Evolutionary conservation across 106 monocot species (phyloP), one percentile per base, ranked within the genome.

Genomic region (Ottelia alismoides): DNA sequence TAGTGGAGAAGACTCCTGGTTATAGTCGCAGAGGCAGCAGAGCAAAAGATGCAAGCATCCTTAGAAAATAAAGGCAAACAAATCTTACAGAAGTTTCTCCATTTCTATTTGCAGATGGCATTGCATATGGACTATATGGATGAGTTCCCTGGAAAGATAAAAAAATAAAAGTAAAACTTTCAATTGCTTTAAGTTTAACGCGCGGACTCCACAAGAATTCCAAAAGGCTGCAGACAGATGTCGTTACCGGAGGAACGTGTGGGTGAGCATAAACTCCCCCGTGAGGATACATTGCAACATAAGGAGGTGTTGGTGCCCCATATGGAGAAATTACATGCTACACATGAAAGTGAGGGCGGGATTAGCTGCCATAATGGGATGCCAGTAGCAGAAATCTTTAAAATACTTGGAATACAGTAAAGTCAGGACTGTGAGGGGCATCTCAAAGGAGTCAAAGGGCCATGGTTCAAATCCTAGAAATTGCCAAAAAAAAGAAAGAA

Each of bases 241-340:
- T 45, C 2, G 52, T 2, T 75, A 77, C 76, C 62, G 29, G 49
- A 25, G 66, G 47, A 29, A 77, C 47, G 28, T 56, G 45, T 44
- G 67, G 61, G 45, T 77, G 76, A 51, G 71, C 67, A 52, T 77
- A 77, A 27, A 67, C 10, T 5, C 64, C 69, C 45, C 71, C 76
- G 63, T 62, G 71, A 51, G 71, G 66, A 58, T 71, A 77, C 71
- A 77, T 63, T 4, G 75, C 48, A 31, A 67, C 71, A 71, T 61
- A 76, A 51, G 75, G 66, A 56, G 24, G 68, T 24, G 76, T 64
- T 45, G 76, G 49, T 30, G 70, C 66, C 49, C 76, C 76, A 62
- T 77, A 72, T 22, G 71, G 66, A 57, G 76, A 57, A 14, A 77
- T 61, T 16, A 77, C 62, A 53, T 77, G 63, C 30, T 62, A 58